Base-by-base conservation (phyloP, 1,284 basidiomycete species). In the Dichomitus squalens region DNA sequence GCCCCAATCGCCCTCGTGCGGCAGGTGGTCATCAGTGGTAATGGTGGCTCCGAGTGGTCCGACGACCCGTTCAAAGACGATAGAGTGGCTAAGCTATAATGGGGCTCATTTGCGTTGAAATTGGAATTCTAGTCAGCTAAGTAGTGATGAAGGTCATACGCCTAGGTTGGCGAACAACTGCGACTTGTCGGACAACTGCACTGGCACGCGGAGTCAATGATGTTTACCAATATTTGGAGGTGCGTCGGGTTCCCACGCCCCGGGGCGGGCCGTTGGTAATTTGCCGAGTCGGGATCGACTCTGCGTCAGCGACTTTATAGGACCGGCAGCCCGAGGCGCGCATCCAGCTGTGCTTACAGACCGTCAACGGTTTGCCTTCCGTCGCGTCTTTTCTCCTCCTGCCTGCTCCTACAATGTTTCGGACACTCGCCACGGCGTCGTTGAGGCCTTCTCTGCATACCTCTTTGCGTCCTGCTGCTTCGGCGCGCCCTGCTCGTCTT, bases 371-470 rank as follows among this genome's bases (percentile, higher is more conserved):
- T 33, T 35, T 11, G 18, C 47, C 41, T 27, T n/a, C n/a, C n/a
- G n/a, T 14, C 18, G 14, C 8, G n/a, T 33, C 50, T 52, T 23
- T 52, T 47, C 27, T 35, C 44, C 31, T 27, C 8, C 43, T 49
- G 18, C 29, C 33, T 41, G 29, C 25, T 23, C 29, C 47, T 58
- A 66, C 57, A 31, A 78, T 78, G 76, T 67, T 78, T 53, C 66
- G 76, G 57, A 69, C 71, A 21, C 59, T 75, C 21, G 62, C 72
- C 44, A 67, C 58, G 48, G 20, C 65, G 16, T 72, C 81, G 52
- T 66, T 82, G 9, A 76, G 76, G 47, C 76, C 80, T 64, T 78
- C 75, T 59, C 53, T 84, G 5, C 81, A 84, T 66, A 80, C 80
- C 3, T 62, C 70, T 18, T 57, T 70, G 35, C 70, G 56, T 50